phyloP scores from a whole-genome alignment of 2,329 filamentous ascomycete genomes.

The Diaporthe nobilis region DNA sequence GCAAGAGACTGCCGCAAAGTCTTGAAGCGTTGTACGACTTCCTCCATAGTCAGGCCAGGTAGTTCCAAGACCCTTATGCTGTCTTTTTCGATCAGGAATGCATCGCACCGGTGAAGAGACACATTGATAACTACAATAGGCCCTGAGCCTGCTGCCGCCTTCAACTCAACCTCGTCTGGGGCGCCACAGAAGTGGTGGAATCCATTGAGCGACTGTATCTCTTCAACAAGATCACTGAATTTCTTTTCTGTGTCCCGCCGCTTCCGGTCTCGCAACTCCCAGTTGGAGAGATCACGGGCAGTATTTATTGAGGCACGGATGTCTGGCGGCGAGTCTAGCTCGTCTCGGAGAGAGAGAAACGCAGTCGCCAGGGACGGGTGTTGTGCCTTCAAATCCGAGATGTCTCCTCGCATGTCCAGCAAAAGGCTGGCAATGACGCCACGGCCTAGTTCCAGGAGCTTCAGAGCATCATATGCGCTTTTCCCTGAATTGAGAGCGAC shows the following conservation, averaged over 20 bases:
- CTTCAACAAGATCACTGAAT: background rate
- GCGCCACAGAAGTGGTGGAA: background rate
- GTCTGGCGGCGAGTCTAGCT: background rate
- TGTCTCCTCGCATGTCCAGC: background rate
- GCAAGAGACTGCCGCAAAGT: background rate
- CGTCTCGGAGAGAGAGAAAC: background rate
- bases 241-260: background rate
- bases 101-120: background rate
- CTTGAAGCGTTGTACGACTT: background rate
- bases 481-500: background rate
- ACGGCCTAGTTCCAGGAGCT: background rate
- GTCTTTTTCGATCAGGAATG: background rate
- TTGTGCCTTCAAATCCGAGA: background rate
- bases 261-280: background rate
- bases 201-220: background rate
- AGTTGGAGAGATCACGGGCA: background rate
- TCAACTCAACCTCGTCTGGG: background rate
- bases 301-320: background rate
- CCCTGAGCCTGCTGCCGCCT: background rate
- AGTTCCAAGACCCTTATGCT: background rate
- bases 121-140: background rate
- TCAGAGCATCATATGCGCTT: background rate
- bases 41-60: background rate
- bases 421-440: background rate
- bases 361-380: background rate